Conservation (phyloP, 345 rosid species). For the Populus nigra region DNA sequence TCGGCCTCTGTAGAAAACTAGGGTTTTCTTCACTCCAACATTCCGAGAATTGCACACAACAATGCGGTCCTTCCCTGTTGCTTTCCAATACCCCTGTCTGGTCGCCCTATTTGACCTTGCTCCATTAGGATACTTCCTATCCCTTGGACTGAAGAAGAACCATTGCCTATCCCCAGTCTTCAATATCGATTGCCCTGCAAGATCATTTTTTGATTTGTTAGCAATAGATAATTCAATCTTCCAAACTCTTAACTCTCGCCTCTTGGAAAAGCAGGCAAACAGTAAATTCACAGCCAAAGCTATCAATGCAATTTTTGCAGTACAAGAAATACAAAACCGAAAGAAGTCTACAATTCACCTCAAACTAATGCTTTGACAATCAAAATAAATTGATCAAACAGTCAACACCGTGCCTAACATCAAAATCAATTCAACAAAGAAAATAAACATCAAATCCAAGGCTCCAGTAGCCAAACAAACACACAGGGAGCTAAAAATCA, state of each 20-base stretch:
- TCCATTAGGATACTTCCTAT: slow-evolving; percentile 84
- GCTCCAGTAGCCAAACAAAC: background rate
- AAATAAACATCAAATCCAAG: background rate
- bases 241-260: background rate
- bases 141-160: slow-evolving; percentile 86
- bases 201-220: background rate
- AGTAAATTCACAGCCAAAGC: background rate
- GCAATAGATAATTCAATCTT: background rate
- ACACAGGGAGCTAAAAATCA: background rate
- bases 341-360: background rate
- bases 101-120: slow-evolving; percentile 88
- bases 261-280: background rate
- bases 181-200: slow-evolving; percentile 55
- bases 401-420: too few species aligned
- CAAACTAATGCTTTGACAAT: too few species aligned
- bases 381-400: too few species aligned
- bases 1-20: slow-evolving; percentile 76
- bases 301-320: background rate
- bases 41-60: slow-evolving; percentile 47
- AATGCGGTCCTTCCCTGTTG: slow-evolving; percentile 76
- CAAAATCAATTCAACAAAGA: too few species aligned
- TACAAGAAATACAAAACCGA: background rate
- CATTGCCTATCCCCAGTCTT: slow-evolving; percentile 88
- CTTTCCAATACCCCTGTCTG: slow-evolving; percentile 77
- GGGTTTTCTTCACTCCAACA: slow-evolving; percentile 84